Evolutionary conservation across 1,284 basidiomycete species (phyloP).

Genomic region (Coriolopsis trogii): DNA sequence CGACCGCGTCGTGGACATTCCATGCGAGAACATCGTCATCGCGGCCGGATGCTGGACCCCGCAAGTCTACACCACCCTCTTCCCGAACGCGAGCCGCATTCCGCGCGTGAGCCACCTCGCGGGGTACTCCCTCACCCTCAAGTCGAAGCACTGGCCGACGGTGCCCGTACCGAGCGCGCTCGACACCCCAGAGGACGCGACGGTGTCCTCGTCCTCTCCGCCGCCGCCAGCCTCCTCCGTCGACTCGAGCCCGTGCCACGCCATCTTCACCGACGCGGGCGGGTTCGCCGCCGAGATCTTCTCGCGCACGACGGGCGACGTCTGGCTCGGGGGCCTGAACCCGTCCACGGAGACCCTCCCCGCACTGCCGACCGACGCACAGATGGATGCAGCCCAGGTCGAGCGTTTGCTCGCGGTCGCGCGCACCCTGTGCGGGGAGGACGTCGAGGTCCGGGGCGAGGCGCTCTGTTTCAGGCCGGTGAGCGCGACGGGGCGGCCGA

Average conservation of each 20-base stretch:
- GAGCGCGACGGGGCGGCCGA: constrained; percentile 33
- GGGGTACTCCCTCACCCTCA: constrained; percentile 35
- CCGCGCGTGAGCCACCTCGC: constrained; percentile 36
- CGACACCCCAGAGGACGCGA: background rate
- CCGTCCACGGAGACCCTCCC: constrained; percentile 32
- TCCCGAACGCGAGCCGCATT: constrained; percentile 41
- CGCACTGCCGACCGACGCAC: constrained; percentile 29
- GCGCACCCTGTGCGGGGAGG: constrained; percentile 29
- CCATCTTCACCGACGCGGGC: constrained; percentile 36
- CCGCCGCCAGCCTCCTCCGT: constrained; percentile 2
- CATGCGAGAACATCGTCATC: constrained; percentile 51
- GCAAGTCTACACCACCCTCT: constrained; percentile 48
- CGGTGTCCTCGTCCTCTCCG: background rate
- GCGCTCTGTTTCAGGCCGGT: constrained; percentile 41
- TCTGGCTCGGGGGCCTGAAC: constrained; percentile 43
- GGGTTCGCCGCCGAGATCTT: constrained; percentile 42
- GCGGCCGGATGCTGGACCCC: constrained; percentile 71
- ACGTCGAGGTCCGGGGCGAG: constrained; percentile 29
- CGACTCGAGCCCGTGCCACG: constrained; percentile 30
- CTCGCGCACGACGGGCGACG: constrained; percentile 36
- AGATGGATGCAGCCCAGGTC: constrained; percentile 18
- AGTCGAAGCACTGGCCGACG: constrained; percentile 32
- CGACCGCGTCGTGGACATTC: constrained; percentile 32
- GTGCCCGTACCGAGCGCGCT: constrained; percentile 5
- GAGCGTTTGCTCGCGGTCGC: constrained; percentile 29